A percentile compares a stretch with the other conserved stretches of the same genome.
Conservation (phyloP, 2,329 filamentous ascomycete species). For the Alternaria panax region DNA sequence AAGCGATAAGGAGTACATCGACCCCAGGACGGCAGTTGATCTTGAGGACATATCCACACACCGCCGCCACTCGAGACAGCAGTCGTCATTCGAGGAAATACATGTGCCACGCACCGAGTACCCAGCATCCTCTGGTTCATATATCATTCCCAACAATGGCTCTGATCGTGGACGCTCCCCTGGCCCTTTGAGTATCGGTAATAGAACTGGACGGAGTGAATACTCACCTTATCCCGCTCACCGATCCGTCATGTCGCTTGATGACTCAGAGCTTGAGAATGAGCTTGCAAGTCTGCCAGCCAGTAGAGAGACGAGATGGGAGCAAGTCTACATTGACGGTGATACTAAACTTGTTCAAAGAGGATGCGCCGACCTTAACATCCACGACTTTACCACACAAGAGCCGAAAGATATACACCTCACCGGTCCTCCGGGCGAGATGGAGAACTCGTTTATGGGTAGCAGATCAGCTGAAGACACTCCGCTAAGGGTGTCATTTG, state of each 20-base stretch:
- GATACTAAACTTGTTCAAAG: conserved; percentile 48
- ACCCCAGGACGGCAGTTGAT: conserved; percentile 54
- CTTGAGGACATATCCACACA: conserved; percentile 53
- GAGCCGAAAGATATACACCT: conserved; percentile 48
- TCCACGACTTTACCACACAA: conserved; percentile 42
- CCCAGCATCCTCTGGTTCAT: conserved; percentile 55
- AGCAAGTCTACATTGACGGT: conserved; percentile 51
- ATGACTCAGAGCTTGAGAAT: conserved; percentile 48
- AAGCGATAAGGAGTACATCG: conserved; percentile 58
- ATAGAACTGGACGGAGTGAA: conserved; percentile 45
- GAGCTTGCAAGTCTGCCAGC: conserved; percentile 45
- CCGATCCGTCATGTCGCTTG: conserved; percentile 49
- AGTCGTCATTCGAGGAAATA: conserved; percentile 43
- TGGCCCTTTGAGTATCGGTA: conserved; percentile 21
- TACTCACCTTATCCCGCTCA: conserved; percentile 46
- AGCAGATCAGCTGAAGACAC: conserved; percentile 37
- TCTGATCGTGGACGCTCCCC: conserved; percentile 37
- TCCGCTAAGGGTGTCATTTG: conserved; percentile 32
- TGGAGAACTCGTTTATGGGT: conserved; percentile 38
- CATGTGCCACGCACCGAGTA: conserved; percentile 53
- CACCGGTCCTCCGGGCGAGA: conserved; percentile 42
- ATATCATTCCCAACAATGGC: conserved; percentile 45
- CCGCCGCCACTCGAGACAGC: conserved; percentile 32
- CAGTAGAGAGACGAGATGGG: conserved; percentile 48
- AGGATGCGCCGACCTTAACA: conserved; percentile 38